Evolutionary conservation across 495 filamentous ascomycete genomes (phyloP), one percentile per base, ranked within the genome.

Genomic region (Penicillium paxilli): DNA sequence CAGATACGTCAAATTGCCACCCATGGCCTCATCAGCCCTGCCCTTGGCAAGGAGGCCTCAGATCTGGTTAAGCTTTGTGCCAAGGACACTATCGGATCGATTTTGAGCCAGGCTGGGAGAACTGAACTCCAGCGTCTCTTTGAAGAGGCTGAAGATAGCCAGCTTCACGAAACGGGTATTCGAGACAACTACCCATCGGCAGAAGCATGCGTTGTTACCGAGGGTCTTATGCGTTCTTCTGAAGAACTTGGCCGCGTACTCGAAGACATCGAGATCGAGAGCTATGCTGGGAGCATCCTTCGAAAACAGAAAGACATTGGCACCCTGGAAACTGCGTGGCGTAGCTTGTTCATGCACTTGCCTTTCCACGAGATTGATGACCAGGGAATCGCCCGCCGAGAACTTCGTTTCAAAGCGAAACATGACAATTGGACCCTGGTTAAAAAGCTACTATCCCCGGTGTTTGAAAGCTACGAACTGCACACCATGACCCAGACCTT

Each of bases 351-450:
- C 59, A 83, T 82, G 0, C 64, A 91, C 2, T 70, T 96, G 10
- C 93, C 94, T 3, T 74, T 93, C 4, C 72, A 82, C 19, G 91
- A 96, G 56, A 80, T 98, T 44, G 86, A 97, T 65, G 65, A 67
- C 16, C 65, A 71, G 57, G 93, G 93, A 1, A 69, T 89, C 41
- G 62, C 84, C 22, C 70, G 80, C 12, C 66, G 79, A 14, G 82
- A 86, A 0, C 68, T 72, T 9, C 82, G 87, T 23, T 81, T 87
- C 55, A 67, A 68, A 17, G 45, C 58, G 3, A 57, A 68, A 0
- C 61, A 81, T 32, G 89, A 93, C 50, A 88, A 91, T 28, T 98
- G 94, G 94, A 54, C 57, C 10, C 59, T 87, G 4, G 80, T 90
- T 1, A 88, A 90, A 60, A 71, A 64, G 24, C 65, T 96, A 25